Base-by-base conservation (phyloP, 257 asterid species). In the Nemophila menziesii region DNA sequence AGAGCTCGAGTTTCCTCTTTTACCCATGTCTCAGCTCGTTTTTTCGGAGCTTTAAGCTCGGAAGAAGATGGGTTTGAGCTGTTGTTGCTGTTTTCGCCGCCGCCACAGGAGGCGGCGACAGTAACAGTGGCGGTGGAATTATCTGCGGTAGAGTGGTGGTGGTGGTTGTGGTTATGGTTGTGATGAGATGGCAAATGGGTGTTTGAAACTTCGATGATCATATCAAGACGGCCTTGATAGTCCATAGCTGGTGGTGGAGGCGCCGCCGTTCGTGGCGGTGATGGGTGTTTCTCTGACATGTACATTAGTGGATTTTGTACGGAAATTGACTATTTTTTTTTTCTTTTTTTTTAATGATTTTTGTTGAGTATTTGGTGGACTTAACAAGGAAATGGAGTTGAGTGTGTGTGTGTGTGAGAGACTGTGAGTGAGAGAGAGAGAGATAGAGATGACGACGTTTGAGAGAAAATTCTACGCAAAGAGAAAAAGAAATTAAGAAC, bases 21-120 rank as follows among this genome's bases (percentile, higher is more conserved):
- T 16, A 65, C 80, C 97, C 97, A 86, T 15, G 94, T 80, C 64
- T 83, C 97, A 8, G 92, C 94, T 48, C 97, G 64, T 43, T 82
- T 86, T 73, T 86, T 86, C 3, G 93, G 74, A 3, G 66, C 66
- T 52, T 56, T 69, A 13, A 50, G 69, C 26, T 68, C 82, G 0
- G 75, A 48, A 16, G 70, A 57, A 16, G 62, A 52, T 0, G 75
- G 67, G 61, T 61, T 60, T 23, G 56, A 4, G 2, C 63, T 37
- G 27, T 48, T 77, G 0, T 71, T 26, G 81, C 96, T 2, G 96
- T 52, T 46, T 60, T 4, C 41, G 60, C 48, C 40, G 54, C 37
- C 16, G 53, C 8, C 34, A 40, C 4, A 21, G 48, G 6, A 22
- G 24, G 6, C 41, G 48, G 18, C 15, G 46, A 24, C 14, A 55